phyloP scores from a whole-genome alignment of 805 yeast species.

The Saturnispora sekii region DNA sequence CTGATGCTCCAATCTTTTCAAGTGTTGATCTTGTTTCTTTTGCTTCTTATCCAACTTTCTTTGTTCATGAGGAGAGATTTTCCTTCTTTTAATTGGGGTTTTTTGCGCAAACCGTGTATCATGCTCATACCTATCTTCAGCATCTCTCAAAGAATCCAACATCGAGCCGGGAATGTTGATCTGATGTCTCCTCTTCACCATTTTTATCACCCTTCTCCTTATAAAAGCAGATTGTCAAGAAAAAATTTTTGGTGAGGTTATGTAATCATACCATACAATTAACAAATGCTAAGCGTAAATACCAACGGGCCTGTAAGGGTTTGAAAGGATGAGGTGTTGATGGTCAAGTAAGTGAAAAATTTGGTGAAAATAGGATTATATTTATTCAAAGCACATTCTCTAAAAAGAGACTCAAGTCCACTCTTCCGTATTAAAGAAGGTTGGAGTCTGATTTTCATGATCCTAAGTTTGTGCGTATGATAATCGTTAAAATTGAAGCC shows the following conservation, averaged over 20 bases:
- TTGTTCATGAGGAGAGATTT: constrained; percentile 27
- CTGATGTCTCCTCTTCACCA: constrained; percentile 21
- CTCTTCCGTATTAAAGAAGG: no score
- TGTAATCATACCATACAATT: no score
- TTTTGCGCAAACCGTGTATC: constrained; percentile 23
- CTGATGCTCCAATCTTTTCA: constrained; percentile 1
- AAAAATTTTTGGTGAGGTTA: no score
- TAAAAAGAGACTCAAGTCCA: no score
- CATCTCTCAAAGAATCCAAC: constrained; percentile 31
- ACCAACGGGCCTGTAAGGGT: no score
- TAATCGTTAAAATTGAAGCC: no score
- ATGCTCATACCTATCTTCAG: constrained; percentile 25
- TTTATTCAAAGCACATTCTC: not conserved
- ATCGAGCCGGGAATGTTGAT: constrained; percentile 35
- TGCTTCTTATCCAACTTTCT: constrained; percentile 29
- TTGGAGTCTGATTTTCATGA: no score
- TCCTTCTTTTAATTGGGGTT: constrained; percentile 17
- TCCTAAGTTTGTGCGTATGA: no score
- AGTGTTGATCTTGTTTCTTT: constrained; percentile 25
- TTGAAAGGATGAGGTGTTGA: no score
- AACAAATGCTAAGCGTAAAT: no score
- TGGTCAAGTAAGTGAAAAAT: not conserved
- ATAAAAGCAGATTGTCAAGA: not conserved
- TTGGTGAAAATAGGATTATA: not conserved
- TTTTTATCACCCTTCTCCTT: constrained; percentile 22